Base-by-base conservation (phyloP, 2,329 filamentous ascomycete species). In the Alternaria arbusti region DNA sequence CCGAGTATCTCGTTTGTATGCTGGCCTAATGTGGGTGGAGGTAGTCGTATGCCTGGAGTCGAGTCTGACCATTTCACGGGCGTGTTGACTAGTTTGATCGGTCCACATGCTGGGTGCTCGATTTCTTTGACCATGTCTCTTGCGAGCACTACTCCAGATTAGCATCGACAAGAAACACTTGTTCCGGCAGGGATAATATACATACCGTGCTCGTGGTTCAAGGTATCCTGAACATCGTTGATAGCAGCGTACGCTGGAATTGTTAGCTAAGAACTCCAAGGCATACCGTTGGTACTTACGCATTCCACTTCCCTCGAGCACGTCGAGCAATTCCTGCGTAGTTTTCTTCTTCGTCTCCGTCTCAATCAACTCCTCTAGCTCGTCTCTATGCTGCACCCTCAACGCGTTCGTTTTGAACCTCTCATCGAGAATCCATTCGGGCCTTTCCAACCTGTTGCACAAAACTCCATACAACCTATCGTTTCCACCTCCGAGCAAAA, bases 1-100 rank as follows among this genome's bases (percentile, higher is more conserved):
- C 67, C 67, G 15, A 81, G 66, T 15, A 81, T 74, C 47, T 80
- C 78, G 46, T 80, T 69, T 6, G 79, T 81, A 59, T 81, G 79
- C 60, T 81, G 79, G 10, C 79, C 96, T 32, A 99, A 82, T 8
- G 90, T 91, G 1, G 96, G 96, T 17, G 96, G 96, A 25, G 92
- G 87, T 4, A 85, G 90, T 32, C 95, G 86, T 43, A 97, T 89
- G 4, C 88, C 87, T 0, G 94, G 93, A 70, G 87, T 89, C 25
- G 91, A 91, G 70, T 94, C 89, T 6, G 94, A 97, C 79, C 94
- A 97, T 79, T 99, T 99, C 63, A 99, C 90, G 0, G 96, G 96
- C 1, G 94, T 96, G 74, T 97, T 97, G 57, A 99, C 91, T 75
- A 99, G 83, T 81, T 94, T 94, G 67, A 99, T 90, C 0, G 90